Evolutionary conservation across 169 alveolate genomes (phyloP).

Genomic region (Eimeria acervulina): DNA sequence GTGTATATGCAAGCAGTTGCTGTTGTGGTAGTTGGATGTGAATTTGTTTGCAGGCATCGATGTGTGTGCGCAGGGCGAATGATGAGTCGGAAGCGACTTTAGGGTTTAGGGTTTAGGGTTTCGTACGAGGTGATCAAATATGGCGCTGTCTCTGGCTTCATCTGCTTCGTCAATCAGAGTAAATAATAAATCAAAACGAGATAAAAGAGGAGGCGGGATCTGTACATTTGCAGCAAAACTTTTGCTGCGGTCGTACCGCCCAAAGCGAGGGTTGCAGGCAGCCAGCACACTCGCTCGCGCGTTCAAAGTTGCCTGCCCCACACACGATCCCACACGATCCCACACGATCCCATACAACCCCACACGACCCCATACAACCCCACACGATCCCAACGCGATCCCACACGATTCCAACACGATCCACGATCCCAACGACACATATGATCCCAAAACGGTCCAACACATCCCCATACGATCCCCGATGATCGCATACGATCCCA

Average conservation of each 20-base stretch:
- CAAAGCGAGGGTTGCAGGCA: slow-evolving; percentile 99
- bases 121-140: slow-evolving; percentile 69
- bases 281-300: slow-evolving; percentile 99
- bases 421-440: too few relatives aligned
- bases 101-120: slow-evolving; percentile 31
- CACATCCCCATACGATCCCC: background rate
- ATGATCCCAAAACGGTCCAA: slow-evolving; percentile 3
- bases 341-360: too few relatives aligned
- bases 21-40: too few relatives aligned
- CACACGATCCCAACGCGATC: slow-evolving; percentile 13
- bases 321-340: background rate
- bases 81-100: background rate
- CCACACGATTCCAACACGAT: slow-evolving; percentile 17
- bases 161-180: slow-evolving; percentile 96
- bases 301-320: slow-evolving; percentile 95
- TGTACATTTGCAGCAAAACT: slow-evolving; percentile 99
- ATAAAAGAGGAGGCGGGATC: slow-evolving; percentile 99
- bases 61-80: background rate
- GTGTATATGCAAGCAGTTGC: too few relatives aligned
- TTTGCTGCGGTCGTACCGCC: slow-evolving; percentile 97
- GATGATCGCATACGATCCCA: slow-evolving; percentile 3
- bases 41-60: too few relatives aligned
- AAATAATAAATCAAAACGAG: slow-evolving; percentile 99
- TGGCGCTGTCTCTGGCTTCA: slow-evolving; percentile 67
- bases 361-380: too few relatives aligned